phyloP scores from a whole-genome alignment of 768 basidiomycete species.

The Suillus fuscotomentosus region DNA sequence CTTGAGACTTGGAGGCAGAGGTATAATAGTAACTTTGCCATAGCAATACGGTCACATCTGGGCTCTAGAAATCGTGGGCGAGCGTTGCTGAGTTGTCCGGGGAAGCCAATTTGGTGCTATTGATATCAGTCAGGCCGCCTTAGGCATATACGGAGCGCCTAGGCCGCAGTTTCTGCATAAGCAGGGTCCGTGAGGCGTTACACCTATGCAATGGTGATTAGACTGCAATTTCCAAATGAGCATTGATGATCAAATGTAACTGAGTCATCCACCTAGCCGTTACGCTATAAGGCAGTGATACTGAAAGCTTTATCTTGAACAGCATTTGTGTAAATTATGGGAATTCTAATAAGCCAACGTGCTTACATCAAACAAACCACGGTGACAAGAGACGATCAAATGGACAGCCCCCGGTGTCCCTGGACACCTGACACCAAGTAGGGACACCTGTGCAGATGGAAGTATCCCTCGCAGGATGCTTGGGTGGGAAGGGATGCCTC shows the following conservation, averaged over 20 bases:
- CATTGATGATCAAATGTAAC: neutral
- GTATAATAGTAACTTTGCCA: neutral
- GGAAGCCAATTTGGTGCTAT: neutral
- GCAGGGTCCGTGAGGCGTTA: neutral
- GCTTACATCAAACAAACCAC: neutral
- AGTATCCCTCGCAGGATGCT: neutral
- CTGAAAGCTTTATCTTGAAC: too few relatives aligned
- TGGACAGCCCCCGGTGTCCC: neutral
- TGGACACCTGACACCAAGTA: neutral
- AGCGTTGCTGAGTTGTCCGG: neutral
- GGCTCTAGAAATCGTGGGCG: neutral
- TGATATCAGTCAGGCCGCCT: neutral
- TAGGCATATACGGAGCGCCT: neutral
- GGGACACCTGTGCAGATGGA: neutral
- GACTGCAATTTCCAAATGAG: neutral
- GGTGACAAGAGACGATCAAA: neutral
- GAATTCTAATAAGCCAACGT: too few relatives aligned
- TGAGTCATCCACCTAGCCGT: too few relatives aligned
- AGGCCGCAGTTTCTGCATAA: neutral
- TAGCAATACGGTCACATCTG: neutral
- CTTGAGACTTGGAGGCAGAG: neutral
- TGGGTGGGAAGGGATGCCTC: neutral
- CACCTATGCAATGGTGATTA: neutral
- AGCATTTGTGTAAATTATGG: too few relatives aligned
- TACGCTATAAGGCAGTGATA: too few relatives aligned